Percentiles rank a stretch among this genome's conserved stretches.
phyloP scores from a whole-genome alignment of 2,329 filamentous ascomycete genomes.

The Exophiala spinifera region DNA sequence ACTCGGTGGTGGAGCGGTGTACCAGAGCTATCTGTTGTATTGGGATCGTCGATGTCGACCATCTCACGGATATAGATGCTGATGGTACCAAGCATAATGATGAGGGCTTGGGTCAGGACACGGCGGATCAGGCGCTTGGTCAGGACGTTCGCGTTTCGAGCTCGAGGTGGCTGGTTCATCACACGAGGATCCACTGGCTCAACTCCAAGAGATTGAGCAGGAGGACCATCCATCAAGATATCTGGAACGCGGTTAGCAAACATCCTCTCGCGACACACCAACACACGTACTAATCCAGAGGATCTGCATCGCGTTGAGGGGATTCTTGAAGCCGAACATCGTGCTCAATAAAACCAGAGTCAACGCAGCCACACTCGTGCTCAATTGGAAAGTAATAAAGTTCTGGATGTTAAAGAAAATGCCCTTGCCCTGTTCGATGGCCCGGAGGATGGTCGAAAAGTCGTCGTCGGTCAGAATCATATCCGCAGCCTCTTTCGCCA shows the following conservation, averaged over 20 bases:
- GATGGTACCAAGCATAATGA: conserved; percentile 93
- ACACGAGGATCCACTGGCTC: conserved; percentile 92
- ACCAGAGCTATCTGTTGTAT: conserved; percentile 14
- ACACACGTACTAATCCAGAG: conserved; percentile 87
- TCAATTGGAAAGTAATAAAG: conserved; percentile 96
- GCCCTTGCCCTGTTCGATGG: conserved; percentile 97
- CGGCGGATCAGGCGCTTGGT: conserved; percentile 77
- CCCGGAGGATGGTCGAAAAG: conserved; percentile 84
- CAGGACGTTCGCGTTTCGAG: conserved; percentile 84
- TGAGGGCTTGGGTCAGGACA: conserved; percentile 78
- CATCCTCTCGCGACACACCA: neutral
- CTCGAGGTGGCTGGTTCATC: conserved; percentile 85
- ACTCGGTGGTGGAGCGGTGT: conserved; percentile 46
- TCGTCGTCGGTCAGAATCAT: conserved; percentile 88
- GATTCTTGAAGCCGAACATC: conserved; percentile 87
- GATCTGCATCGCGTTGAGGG: conserved; percentile 98
- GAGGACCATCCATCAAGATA: conserved; percentile 98
- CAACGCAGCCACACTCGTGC: conserved; percentile 90
- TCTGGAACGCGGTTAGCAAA: conserved; percentile 55
- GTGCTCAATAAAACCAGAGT: conserved; percentile 90
- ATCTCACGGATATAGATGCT: conserved; percentile 90
- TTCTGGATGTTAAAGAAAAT: conserved; percentile 99
- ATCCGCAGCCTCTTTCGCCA: conserved; percentile 90
- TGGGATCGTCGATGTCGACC: conserved; percentile 60
- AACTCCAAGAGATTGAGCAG: conserved; percentile 93